Evolutionary conservation across 805 yeast species (phyloP).

Genomic region (Yamadazyma olivae): DNA sequence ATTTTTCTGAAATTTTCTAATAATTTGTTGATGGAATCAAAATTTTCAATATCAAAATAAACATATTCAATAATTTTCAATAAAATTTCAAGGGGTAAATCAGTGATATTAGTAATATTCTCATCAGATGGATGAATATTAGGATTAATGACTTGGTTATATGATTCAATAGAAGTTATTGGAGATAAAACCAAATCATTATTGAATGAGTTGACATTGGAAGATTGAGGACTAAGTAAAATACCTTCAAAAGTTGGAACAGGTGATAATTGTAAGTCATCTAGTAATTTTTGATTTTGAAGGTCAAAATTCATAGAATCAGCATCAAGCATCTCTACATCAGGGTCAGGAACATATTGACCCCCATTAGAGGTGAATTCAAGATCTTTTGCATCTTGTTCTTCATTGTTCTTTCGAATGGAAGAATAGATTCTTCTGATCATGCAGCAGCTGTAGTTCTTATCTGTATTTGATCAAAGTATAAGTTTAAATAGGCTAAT

Average conservation of each 20-base stretch:
- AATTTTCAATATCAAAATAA: conserved; percentile 47
- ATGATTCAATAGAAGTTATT: conserved; percentile 25
- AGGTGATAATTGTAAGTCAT: conserved; percentile 3
- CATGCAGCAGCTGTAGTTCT: no score
- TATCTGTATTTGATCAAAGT: no score
- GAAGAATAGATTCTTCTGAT: conserved; percentile 7
- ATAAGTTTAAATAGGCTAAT: no score
- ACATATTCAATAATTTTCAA: conserved; percentile 55
- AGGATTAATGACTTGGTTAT: conserved; percentile 7
- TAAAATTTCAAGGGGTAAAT: conserved; percentile 55
- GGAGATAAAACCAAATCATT: conserved; percentile 17
- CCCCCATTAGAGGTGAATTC: background rate
- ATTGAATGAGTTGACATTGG: background rate
- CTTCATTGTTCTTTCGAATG: background rate
- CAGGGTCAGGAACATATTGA: background rate
- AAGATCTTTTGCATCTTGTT: no score
- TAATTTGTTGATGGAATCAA: conserved; percentile 50
- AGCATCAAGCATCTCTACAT: background rate
- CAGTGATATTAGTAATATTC: conserved; percentile 14
- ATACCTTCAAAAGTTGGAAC: conserved; percentile 1
- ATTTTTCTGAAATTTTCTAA: conserved; percentile 49
- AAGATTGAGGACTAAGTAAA: conserved; percentile 5
- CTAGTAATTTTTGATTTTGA: background rate
- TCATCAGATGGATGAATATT: conserved; percentile 4
- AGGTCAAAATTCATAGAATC: background rate